These are phyloP conservation scores for Geotrichum phurueaensis DNA, from an alignment of 1,139 yeast genomes.

Conservation along the genomic window DNA sequence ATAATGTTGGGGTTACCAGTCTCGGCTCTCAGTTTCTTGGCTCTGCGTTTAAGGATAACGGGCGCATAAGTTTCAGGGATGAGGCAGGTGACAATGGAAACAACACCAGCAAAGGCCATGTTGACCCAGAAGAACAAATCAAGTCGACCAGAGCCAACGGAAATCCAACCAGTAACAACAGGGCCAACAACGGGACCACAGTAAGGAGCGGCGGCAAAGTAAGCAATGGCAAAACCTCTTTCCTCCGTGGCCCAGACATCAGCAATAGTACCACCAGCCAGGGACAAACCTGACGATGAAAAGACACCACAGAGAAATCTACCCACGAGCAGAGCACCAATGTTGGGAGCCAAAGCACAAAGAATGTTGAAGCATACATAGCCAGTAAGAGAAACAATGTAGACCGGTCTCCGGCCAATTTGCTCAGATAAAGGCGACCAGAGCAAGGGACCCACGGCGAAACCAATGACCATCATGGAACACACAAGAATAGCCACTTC, in stretches of 20 bases:
- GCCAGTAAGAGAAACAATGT: constrained; percentile 64
- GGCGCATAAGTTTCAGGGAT: constrained; percentile 92
- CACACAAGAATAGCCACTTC: constrained; percentile 78
- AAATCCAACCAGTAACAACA: constrained; percentile 79
- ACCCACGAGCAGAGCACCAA: constrained; percentile 72
- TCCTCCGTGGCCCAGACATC: constrained; percentile 75
- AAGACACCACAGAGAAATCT: constrained; percentile 85
- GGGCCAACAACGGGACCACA: constrained; percentile 92
- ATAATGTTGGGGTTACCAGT: constrained; percentile 76
- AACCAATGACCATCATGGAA: constrained; percentile 84
- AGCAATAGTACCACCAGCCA: constrained; percentile 87
- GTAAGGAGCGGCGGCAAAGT: constrained; percentile 87
- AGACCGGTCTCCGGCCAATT: constrained; percentile 81
- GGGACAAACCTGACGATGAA: constrained; percentile 74
- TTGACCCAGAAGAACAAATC: constrained; percentile 82
- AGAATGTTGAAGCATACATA: constrained; percentile 81
- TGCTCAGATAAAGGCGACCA: constrained; percentile 91
- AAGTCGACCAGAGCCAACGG: constrained; percentile 59
- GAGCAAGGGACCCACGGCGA: constrained; percentile 76
- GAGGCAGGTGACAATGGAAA: constrained; percentile 57
- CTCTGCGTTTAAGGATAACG: constrained; percentile 68
- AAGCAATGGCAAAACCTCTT: constrained; percentile 85
- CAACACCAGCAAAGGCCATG: constrained; percentile 82
- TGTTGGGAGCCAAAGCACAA: constrained; percentile 79
- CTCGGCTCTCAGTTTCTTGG: constrained; percentile 62